phyloP scores from a whole-genome alignment of 2,329 filamentous ascomycete genomes.

The Nigrospora osmanthi region DNA sequence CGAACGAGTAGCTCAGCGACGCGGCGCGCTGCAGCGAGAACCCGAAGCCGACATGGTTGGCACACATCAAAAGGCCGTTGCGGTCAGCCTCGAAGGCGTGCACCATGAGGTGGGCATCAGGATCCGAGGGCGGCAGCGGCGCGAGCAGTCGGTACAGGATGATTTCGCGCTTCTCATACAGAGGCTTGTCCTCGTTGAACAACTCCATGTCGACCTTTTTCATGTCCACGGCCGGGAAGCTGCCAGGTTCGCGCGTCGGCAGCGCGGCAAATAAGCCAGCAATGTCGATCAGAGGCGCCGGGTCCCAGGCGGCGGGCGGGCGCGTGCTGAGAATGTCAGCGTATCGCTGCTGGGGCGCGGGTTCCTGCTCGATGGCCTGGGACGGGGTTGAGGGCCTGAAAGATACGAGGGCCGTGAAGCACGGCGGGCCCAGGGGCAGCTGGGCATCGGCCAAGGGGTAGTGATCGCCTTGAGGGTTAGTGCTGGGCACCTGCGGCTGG shows the following conservation, averaged over 20 bases:
- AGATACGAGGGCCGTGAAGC: constrained; percentile 43
- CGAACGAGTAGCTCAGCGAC: constrained; percentile 42
- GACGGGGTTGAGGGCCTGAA: constrained; percentile 36
- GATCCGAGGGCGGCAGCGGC: constrained; percentile 29
- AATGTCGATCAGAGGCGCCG: constrained; percentile 37
- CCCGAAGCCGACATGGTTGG: constrained; percentile 40
- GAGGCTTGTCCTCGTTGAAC: constrained; percentile 32
- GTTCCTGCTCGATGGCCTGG: constrained; percentile 29
- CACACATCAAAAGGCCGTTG: constrained; percentile 45
- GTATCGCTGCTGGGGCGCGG: constrained; percentile 34
- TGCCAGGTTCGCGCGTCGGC: constrained; percentile 28
- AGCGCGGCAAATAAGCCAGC: constrained; percentile 26
- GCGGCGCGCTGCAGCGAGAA: constrained; percentile 31
- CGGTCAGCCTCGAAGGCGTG: constrained; percentile 45
- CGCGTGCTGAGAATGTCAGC: constrained; percentile 28
- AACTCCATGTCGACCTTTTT: constrained; percentile 44
- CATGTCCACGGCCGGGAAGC: constrained; percentile 44
- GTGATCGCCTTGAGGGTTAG: constrained; percentile 19
- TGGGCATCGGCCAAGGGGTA: constrained; percentile 31
- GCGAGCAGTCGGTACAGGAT: constrained; percentile 39
- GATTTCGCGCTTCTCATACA: constrained; percentile 39
- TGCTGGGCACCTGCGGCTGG: constrained; percentile 35
- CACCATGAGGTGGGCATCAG: constrained; percentile 36
- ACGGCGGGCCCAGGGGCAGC: constrained; percentile 30
- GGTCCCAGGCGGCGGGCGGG: constrained; percentile 32